Evolutionary conservation across 805 yeast species (phyloP), one percentile per base, ranked within the genome.

Genomic region (Yamadazyma tumulicola): DNA sequence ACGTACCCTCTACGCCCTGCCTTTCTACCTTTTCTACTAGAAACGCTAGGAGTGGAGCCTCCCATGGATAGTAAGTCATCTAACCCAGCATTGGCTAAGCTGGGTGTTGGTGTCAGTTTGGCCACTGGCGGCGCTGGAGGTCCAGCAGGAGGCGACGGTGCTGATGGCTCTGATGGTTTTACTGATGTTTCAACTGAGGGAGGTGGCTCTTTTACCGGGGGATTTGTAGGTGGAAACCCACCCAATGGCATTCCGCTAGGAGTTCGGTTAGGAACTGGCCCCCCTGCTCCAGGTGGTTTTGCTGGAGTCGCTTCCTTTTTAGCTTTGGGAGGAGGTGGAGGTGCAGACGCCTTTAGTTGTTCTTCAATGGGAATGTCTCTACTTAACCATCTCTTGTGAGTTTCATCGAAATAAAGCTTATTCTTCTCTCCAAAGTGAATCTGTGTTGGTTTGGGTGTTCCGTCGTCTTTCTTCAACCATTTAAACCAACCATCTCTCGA

Each of bases 371-470:
- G 74, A 4, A 75, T 77, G 42, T 77, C 75, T 36, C 75, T 76
- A 52, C 86, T 81, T 34, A 93, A 77, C 96, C 97, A 93, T 50
- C 96, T 74, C 54, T 82, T 80, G 52, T 83, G 72, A 39, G 83
- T 77, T 48, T 85, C 91, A 61, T 89, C 96, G 55, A 78, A 93
- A 50, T 76, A 74, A 53, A 93, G 82, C 12, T 75, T 66, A 52
- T 71, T 82, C 39, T 78, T 73, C 38, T 83, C 85, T 9, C 97
- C 98, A 34, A 93, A 62, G 46, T 93, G 87, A 23, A 96, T 97
- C 43, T 77, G 75, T 42, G 80, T 72, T 0, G 88, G 84, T 51
- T 85, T 85, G 25, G 85, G 86, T 34, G 77, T 85, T 30, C 75
- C 80, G 19, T 75, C 73, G 29, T 70, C 71, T 28, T 38, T 29